Evolutionary conservation across 305 asterid genomes (phyloP).

Genomic region (Fraxinus nigra): DNA sequence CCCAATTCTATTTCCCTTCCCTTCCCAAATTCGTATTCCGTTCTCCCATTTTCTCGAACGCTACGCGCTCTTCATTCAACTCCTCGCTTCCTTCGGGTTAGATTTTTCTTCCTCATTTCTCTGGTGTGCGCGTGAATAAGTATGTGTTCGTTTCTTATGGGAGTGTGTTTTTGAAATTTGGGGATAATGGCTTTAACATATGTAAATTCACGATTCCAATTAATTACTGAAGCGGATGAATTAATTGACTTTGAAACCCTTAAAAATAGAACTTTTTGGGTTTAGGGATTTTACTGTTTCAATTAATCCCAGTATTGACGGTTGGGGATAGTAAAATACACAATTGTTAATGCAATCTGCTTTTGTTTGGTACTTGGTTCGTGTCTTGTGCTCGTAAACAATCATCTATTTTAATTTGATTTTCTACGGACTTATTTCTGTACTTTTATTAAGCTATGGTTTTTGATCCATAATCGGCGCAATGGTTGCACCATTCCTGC

Average conservation of each 20-base stretch:
- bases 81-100: neutral
- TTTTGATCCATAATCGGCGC: neutral
- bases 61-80: neutral
- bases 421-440: neutral
- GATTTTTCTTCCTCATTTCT: neutral
- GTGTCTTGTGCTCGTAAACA: neutral
- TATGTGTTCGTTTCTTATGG: neutral
- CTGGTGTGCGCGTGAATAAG: neutral
- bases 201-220: neutral
- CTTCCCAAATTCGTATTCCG: neutral
- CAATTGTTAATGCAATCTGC: neutral
- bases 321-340: neutral
- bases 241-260: neutral
- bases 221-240: neutral
- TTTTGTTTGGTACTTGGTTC: neutral
- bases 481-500: neutral
- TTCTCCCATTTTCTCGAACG: neutral
- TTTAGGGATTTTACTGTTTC: no score
- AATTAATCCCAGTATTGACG: neutral
- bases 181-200: neutral
- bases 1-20: neutral
- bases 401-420: neutral
- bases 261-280: neutral
- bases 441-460: neutral
- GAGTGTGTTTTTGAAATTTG: neutral